Base-by-base conservation (phyloP, 306 rosid species). In the Corylus americana region DNA sequence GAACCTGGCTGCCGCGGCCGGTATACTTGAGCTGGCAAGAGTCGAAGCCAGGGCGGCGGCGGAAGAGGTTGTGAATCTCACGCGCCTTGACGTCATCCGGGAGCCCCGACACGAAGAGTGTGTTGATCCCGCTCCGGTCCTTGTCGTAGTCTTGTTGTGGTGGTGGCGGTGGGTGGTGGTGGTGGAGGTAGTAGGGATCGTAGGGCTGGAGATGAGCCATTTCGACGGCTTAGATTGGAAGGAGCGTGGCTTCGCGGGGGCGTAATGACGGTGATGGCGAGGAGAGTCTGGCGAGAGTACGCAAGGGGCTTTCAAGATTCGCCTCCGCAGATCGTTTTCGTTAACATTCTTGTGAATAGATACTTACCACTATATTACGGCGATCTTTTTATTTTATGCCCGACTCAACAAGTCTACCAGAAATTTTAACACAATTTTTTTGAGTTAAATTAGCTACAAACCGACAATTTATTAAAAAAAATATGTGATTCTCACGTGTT, bases 1-100 rank as follows among this genome's bases (percentile, higher is more conserved):
- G 54, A 61, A 86, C 98, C 98, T 92, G 97, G 83, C 86, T 90
- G 83, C 88, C 97, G 44, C 98, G 97, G 71, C 98, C 98, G 55
- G 98, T 92, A 84, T 94, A 95, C 92, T 95, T 92, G 87, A 95
- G 98, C 86, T 95, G 98, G 88, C 97, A 95, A 51, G 90, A 87
- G 74, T 92, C 97, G 85, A 95, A 92, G 48, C 98, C 98, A 1
- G 92, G 97, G 2, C 97, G 91, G 5, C 98, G 95, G 76, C 98
- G 97, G 80, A 95, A 95, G 74, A 95, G 98, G 90, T 95, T 95
- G 84, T 95, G 97, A 72, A 95, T 95, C 84, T 95, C 98, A 75
- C 98, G 98, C 77, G 98, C 90, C 89, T 87, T 92, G 27, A 95
- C 87, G 81, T 95, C 98, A 88, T 92, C 98, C 1, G 98, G 98